Conservation (phyloP, 2,329 filamentous ascomycete genomes). For the Diplocarpon mali region DNA sequence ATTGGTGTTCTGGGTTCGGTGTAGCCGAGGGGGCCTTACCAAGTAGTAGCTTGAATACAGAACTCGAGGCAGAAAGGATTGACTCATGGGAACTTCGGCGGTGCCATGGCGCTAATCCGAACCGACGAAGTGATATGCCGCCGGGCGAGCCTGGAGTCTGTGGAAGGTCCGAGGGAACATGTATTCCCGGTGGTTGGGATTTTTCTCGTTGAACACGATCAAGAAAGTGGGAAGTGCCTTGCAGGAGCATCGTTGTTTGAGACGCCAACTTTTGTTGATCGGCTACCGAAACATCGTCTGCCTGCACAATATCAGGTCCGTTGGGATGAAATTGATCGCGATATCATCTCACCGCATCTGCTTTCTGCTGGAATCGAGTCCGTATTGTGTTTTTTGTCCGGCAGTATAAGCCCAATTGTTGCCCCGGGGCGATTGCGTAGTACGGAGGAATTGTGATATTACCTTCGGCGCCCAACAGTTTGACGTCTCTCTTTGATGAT, state of each 20-base stretch:
- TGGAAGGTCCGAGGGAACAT: not conserved
- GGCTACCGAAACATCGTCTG: not conserved
- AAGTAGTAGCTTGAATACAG: conserved; percentile 22
- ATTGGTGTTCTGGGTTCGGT: conserved; percentile 14
- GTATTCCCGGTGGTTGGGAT: not conserved
- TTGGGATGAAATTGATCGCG: not conserved
- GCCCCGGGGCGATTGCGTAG: conserved; percentile 4
- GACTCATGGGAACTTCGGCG: conserved; percentile 22
- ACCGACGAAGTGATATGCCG: conserved; percentile 11
- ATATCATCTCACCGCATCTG: conserved; percentile 7
- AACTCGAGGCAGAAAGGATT: conserved; percentile 22
- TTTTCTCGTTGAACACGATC: conserved; percentile 7
- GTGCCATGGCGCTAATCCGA: conserved; percentile 27
- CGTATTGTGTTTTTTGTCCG: conserved; percentile 19
- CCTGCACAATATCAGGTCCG: conserved; percentile 3
- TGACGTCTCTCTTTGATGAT: not conserved
- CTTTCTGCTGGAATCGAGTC: conserved; percentile 6
- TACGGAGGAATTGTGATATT: conserved; percentile 6
- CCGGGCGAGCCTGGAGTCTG: conserved; percentile 8
- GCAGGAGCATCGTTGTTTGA: conserved; percentile 19
- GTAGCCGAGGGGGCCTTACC: conserved; percentile 23
- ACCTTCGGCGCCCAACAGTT: conserved; percentile 5
- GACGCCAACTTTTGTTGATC: conserved; percentile 4
- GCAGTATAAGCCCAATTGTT: conserved; percentile 15
- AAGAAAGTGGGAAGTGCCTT: conserved; percentile 18